These are phyloP conservation scores for Ophiocordyceps camponoti-rufipedis DNA, from an alignment of 2,329 filamentous ascomycete species.

Conservation along the genomic window DNA sequence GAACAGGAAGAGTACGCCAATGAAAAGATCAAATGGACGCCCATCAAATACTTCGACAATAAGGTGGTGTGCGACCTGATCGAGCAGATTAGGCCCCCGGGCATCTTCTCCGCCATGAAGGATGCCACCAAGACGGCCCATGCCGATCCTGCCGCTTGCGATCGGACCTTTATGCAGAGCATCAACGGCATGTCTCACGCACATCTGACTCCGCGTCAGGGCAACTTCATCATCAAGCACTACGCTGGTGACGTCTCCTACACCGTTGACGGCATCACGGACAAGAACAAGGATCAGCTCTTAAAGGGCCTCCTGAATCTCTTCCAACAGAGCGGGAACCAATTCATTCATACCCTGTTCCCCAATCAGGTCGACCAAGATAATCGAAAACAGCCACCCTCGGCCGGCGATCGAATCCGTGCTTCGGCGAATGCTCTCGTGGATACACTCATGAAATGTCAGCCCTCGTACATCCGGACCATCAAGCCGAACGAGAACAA, in stretches of 20 bases:
- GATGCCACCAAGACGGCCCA: conserved; percentile 98
- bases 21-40: conserved; percentile 96
- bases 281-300: conserved; percentile 98
- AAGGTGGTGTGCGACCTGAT: conserved; percentile 97
- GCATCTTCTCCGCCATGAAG: conserved; percentile 89
- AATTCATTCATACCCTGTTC: conserved; percentile 77
- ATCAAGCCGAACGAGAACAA: conserved; percentile 99
- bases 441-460: conserved; percentile 88
- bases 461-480: conserved; percentile 93
- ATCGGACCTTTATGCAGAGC: conserved; percentile 88
- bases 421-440: conserved; percentile 88
- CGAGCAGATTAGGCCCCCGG: conserved; percentile 75
- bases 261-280: conserved; percentile 88
- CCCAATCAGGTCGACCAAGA: conserved; percentile 88
- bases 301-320: conserved; percentile 85
- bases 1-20: conserved; percentile 95
- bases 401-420: conserved; percentile 92
- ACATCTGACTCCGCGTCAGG: conserved; percentile 81
- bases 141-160: conserved; percentile 82
- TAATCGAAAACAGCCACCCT: conserved; percentile 83
- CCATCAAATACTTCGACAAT: conserved; percentile 99
- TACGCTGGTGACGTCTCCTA: conserved; percentile 96
- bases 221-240: conserved; percentile 96
- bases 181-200: conserved; percentile 82
- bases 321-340: conserved; percentile 66